Conservation (phyloP, 2,329 filamentous ascomycete genomes). For the Zasmidium angulare region DNA sequence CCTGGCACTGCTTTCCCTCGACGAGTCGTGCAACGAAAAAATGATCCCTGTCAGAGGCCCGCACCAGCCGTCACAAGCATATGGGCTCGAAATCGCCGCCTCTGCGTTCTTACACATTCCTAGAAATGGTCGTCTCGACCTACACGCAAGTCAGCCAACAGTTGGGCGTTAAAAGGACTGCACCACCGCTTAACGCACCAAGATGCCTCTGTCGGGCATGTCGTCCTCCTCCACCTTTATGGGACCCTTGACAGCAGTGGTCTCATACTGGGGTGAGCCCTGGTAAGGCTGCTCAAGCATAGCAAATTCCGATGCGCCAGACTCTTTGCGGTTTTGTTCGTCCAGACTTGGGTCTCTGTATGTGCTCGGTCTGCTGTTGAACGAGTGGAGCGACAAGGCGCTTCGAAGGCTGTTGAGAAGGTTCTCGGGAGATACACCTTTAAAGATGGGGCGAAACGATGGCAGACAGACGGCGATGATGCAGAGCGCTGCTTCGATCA, state of each 20-base stretch:
- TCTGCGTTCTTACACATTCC: background rate
- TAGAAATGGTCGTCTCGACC: background rate
- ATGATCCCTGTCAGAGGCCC: too few relatives aligned
- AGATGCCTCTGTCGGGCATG: background rate
- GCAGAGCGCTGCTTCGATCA: background rate
- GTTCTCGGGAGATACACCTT: background rate
- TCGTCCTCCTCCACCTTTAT: background rate
- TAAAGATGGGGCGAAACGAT: background rate
- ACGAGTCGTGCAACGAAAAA: background rate
- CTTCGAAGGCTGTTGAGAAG: background rate
- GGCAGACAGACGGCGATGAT: background rate
- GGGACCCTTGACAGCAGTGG: background rate
- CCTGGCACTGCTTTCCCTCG: background rate
- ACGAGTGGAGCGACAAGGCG: background rate
- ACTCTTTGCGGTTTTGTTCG: background rate
- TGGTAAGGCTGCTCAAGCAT: background rate
- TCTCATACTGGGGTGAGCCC: background rate
- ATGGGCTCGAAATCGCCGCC: too few relatives aligned
- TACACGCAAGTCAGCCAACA: background rate
- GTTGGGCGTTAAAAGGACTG: background rate
- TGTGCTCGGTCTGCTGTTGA: background rate
- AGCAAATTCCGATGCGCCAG: background rate
- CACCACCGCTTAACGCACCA: background rate
- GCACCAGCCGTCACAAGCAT: too few relatives aligned
- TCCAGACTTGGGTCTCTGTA: background rate